Base-by-base conservation (phyloP, 169 alveolate genomes). In the Neospora caninum region DNA sequence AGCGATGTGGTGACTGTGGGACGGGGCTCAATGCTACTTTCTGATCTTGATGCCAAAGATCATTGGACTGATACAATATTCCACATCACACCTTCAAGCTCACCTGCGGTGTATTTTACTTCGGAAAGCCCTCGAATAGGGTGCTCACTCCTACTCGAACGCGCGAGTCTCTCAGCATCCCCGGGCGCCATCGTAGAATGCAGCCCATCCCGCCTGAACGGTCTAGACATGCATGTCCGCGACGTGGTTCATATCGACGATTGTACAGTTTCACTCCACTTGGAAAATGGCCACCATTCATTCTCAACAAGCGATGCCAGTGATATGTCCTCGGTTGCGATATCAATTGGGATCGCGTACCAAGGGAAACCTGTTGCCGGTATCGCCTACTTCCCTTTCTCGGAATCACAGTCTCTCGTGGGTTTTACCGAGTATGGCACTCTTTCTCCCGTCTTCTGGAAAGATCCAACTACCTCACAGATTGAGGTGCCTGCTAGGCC, bases 351-450 rank as follows among this genome's bases (percentile, higher is more conserved):
- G 16, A 45, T 82, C 54, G 89, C 89, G 9, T 82, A 82, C 89
- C 89, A 49, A 16, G 89, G 89, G 49, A 82, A 82, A 45, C 89
- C 89, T 18, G 89, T 82, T 18, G 89, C 89, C 31, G 89, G 89
- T 0, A 43, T 82, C n/a, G 67, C 67, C 36, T 82, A 41, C 38
- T 82, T 82, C 67, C 89, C 89, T 41, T 82, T 82, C 39, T 13
- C 89, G 25, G 89, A 82, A n/a, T 10, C 38, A 41, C 69, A 39
- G 67, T 82, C 69, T 41, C 58, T 82, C 39, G 89, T 82, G 10
- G 27, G 89, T 31, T 42, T 82, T 49, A 45, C 89, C 69, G 89
- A 82, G 54, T 82, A 82, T 6, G 89, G 89, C 13, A 10, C 7
- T 41, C 67, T 82, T 25, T 27, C 54, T 39, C 89, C 67, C 0